phyloP scores from a whole-genome alignment of 148 eudicot genomes.

The Chenopodium quinoa region DNA sequence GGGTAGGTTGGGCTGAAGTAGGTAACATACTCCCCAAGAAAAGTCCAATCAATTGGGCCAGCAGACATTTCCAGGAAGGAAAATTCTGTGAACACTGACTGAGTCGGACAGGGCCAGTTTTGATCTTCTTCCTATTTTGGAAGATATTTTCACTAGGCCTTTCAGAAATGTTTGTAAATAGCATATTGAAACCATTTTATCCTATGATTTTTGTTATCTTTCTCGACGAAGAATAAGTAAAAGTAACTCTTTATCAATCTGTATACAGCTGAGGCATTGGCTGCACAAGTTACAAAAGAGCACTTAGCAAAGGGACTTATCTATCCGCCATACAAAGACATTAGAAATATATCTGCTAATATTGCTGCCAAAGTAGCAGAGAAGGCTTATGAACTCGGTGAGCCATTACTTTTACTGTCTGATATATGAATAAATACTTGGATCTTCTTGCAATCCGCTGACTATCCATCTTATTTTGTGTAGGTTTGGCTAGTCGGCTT shows the following conservation, averaged over 20 bases:
- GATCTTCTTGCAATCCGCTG: background rate
- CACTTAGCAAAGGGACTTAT: slow-evolving; percentile 43
- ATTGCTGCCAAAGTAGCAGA: slow-evolving; percentile 51
- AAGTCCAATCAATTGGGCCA: too few relatives aligned
- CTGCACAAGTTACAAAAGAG: slow-evolving; percentile 63
- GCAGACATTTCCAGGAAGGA: too few relatives aligned
- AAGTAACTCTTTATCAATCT: background rate
- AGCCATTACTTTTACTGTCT: background rate
- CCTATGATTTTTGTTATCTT: too few relatives aligned
- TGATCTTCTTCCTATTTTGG: background rate
- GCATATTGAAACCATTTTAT: too few relatives aligned
- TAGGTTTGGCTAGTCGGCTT: slow-evolving; percentile 78
- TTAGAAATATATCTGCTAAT: slow-evolving; percentile 46
- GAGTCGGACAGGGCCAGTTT: background rate
- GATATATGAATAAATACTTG: background rate
- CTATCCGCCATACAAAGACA: slow-evolving; percentile 45
- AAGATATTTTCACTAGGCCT: too few relatives aligned
- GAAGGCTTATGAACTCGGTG: slow-evolving; percentile 53
- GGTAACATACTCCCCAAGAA: too few relatives aligned
- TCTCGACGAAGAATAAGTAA: background rate
- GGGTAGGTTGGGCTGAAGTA: too few relatives aligned
- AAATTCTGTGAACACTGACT: too few relatives aligned
- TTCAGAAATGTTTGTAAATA: too few relatives aligned
- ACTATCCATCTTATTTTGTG: background rate
- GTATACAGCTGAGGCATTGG: slow-evolving; percentile 83